Evolutionary conservation across 495 filamentous ascomycete species (phyloP), one percentile per base, ranked within the genome.

Genomic region (Jackrogersella minutella): DNA sequence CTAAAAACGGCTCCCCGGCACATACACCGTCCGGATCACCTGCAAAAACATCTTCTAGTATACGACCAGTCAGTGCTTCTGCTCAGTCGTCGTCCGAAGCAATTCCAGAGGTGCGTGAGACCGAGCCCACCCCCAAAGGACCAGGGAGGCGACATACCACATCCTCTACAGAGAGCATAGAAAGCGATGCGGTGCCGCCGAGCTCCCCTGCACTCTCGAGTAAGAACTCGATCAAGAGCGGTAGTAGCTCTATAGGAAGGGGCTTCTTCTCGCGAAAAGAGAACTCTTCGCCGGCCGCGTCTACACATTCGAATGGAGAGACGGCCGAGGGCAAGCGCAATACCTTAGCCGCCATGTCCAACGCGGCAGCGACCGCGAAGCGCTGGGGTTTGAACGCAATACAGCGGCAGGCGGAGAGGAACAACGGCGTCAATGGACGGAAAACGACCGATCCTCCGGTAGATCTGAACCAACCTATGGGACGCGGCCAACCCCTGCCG

Each of bases 311-410:
- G 1, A 67, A 75, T 6, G 62, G 54, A 17, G 28, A 61, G 24
- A 73, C 71, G 2, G 66, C 73, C 11, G 72, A 71, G 19, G 41
- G 55, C 3, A 85, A 82, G 64, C 75, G 78, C 10, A 77, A 77
- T 41, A 76, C 82, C 2, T 56, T 87, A 26, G 80, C 86, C 24
- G 86, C 89, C 3, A 81, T 96, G 33, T 85, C 88, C 0, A 88
- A 88, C 41, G 91, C 88, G 3, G 90, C 92, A 13, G 88, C 90
- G 4, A 88, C 86, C 10, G 91, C 93, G 2, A 93, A 90, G 74
- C 92, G 91, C 75, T 97, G 93, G 93, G 86, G 90, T 14, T 84
- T 86, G 80, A 89, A 85, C 68, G 86, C 91, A 3, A 82, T 93
- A 50, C 86, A 86, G 49, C 85, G 87, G 36, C 82, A 85, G 47